Evolutionary conservation across 1,284 basidiomycete genomes (phyloP), one percentile per base, ranked within the genome.

Genomic region (Gomphus bonarii): DNA sequence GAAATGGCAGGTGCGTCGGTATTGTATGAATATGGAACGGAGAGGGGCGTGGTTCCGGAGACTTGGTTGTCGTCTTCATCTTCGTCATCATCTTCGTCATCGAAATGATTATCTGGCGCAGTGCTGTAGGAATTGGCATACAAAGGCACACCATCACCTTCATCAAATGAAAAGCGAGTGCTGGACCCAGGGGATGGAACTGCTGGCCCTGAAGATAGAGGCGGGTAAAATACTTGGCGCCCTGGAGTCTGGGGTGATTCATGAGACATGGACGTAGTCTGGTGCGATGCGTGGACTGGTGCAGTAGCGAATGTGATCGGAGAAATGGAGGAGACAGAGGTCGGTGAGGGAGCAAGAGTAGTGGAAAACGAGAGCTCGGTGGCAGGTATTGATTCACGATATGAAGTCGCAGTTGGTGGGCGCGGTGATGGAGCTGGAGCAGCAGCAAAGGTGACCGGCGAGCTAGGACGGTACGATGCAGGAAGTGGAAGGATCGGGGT

Each of bases 381-480:
- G 9, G n/a, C 2, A 1, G 46, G 9, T 12, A 8, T 12, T 12
- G 10, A 12, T 47, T 20, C 20, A 33, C 66, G 61, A 51, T 66
- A 66, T 56, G 69, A 66, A 51, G 61, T 28, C 28, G 65, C 63
- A 6, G 58, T 33, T 16, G 43, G 54, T 28, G 25, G 57, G 36
- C 46, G 57, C 35, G 54, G 57, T 54, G 42, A 59, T 50, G 54
- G 30, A 43, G 56, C 31, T 50, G 64, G 59, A 8, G 61, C 61
- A 22, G 70, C 59, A 1, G 80, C 81, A 60, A 85, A 85, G 10
- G 75, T 75, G 64, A 85, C 83, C 38, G 82, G 84, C 8, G 82
- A 81, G 18, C 75, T 71, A 5, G 76, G 75, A 5, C 78, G 67
- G 25, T 68, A 63, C 4, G 69, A 65, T 22, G 65, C 61, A 28